phyloP scores from a whole-genome alignment of 257 asterid genomes.

The Schizonepeta tenuifolia region DNA sequence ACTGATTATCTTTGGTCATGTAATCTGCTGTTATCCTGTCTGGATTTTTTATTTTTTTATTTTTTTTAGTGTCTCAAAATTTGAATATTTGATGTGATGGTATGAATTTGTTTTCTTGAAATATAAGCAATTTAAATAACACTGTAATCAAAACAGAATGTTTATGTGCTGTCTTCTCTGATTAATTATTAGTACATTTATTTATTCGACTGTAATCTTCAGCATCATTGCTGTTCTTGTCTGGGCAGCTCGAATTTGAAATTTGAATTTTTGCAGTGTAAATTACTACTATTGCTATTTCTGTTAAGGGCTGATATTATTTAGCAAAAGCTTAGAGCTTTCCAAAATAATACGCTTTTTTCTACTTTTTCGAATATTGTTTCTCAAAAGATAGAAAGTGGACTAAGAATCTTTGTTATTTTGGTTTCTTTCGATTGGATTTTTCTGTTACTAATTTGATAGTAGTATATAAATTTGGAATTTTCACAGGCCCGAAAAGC shows the following conservation, averaged over 20 bases:
- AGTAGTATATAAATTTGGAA: conserved; percentile 16
- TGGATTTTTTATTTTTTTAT: background rate
- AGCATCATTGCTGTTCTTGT: conserved; percentile 26
- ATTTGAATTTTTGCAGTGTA: conserved; percentile 29
- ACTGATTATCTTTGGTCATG: background rate
- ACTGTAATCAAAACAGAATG: conserved; percentile 30
- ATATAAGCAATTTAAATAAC: conserved; percentile 44
- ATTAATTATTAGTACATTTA: conserved; percentile 21
- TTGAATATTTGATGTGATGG: background rate
- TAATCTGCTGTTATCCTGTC: conserved; percentile 2
- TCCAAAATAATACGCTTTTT: background rate
- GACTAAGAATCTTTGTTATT: background rate
- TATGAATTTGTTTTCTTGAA: conserved; percentile 32
- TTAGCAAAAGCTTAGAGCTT: conserved; percentile 5
- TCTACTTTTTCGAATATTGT: background rate
- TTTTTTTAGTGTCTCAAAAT: background rate
- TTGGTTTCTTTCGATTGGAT: conserved; percentile 1
- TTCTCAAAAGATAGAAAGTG: conserved; percentile 22
- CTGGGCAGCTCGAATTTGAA: conserved; percentile 35
- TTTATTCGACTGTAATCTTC: conserved; percentile 15
- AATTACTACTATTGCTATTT: background rate
- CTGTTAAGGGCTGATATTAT: background rate
- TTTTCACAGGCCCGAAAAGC: conserved; percentile 87
- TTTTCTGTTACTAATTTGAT: conserved; percentile 6
- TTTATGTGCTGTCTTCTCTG: conserved; percentile 21